phyloP scores from a whole-genome alignment of 495 filamentous ascomycete species.

The Penicillium herquei region DNA sequence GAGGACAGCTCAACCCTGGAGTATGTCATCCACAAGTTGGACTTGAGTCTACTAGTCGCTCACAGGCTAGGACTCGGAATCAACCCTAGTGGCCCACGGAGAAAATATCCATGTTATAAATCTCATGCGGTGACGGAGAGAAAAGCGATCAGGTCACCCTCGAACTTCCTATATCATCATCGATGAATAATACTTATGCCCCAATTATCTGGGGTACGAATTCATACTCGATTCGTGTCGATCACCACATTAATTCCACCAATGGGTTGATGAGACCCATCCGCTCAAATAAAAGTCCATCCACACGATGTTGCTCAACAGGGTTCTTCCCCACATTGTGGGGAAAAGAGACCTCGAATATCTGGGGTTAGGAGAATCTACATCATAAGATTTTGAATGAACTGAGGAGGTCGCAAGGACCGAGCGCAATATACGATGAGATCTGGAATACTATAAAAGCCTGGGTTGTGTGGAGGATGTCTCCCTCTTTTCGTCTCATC shows the following conservation, averaged over 20 bases:
- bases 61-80: too few relatives aligned
- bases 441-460: slow-evolving; percentile 1
- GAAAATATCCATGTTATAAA: too few relatives aligned
- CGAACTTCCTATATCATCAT: too few relatives aligned
- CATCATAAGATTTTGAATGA: background rate
- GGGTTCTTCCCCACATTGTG: slow-evolving; percentile 14
- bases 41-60: too few relatives aligned
- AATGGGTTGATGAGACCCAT: slow-evolving; percentile 2
- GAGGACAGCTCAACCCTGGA: too few relatives aligned
- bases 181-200: too few relatives aligned
- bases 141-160: too few relatives aligned
- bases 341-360: slow-evolving; percentile 1
- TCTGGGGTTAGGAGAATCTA: slow-evolving; percentile 7
- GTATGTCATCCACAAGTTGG: too few relatives aligned
- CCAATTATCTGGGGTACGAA: too few relatives aligned
- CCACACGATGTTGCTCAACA: slow-evolving; percentile 3
- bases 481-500: background rate
- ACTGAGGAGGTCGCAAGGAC: background rate
- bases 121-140: too few relatives aligned
- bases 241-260: slow-evolving; percentile 12
- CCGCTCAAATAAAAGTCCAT: slow-evolving; percentile 17
- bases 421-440: background rate
- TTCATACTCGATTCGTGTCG: background rate
- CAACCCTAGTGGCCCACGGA: too few relatives aligned
- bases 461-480: background rate